A percentile compares a stretch with the other conserved stretches of the same genome.
phyloP scores from a whole-genome alignment of 805 yeast genomes.

The Kodamaea hsintzibuensis region DNA sequence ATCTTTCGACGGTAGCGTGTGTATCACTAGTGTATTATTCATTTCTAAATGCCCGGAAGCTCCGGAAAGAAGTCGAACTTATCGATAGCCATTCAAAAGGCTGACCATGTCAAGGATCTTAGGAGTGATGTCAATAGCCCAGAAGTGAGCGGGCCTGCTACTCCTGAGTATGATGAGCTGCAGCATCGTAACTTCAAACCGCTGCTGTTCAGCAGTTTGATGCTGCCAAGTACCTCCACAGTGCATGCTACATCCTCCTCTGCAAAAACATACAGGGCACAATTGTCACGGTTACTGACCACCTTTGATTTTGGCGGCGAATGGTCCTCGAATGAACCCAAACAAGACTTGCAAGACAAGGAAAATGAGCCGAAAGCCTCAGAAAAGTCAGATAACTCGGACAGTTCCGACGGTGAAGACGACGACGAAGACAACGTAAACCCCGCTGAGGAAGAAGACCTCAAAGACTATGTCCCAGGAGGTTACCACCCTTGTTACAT shows the following conservation, averaged over 20 bases:
- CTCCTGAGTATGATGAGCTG: constrained; percentile 17
- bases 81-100: constrained; percentile 46
- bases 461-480: constrained; percentile 82
- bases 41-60: constrained; percentile 23
- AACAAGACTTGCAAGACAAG: background rate
- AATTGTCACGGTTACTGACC: constrained; percentile 38
- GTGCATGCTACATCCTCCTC: constrained; percentile 34
- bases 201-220: constrained; percentile 17
- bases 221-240: constrained; percentile 29
- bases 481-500: constrained; percentile 94
- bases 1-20: background rate
- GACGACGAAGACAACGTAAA: constrained; percentile 28
- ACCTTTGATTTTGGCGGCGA: constrained; percentile 24
- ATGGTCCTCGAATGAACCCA: constrained; percentile 8
- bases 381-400: constrained; percentile 1
- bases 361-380: constrained; percentile 13
- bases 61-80: constrained; percentile 38
- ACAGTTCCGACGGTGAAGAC: constrained; percentile 16
- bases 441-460: constrained; percentile 75
- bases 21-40: constrained; percentile 1
- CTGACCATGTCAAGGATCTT: constrained; percentile 20
- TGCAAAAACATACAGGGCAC: constrained; percentile 38
- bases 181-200: constrained; percentile 15
- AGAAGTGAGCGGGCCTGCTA: constrained; percentile 19
- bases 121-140: constrained; percentile 17